phyloP scores from a whole-genome alignment of 352 stramenopile species.

The Phytopythium montanum region DNA sequence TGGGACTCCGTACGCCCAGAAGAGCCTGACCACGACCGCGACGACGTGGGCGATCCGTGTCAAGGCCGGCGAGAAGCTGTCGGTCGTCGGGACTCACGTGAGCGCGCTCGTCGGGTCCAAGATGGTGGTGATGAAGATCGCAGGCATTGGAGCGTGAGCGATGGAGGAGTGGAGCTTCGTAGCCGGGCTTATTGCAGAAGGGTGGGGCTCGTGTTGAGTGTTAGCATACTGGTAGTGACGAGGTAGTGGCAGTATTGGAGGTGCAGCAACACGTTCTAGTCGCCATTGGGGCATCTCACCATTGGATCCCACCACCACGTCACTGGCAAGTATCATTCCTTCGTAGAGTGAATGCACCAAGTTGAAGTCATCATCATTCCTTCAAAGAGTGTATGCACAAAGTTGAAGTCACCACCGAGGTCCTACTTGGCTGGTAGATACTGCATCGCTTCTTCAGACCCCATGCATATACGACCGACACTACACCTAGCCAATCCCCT shows the following conservation, averaged over 20 bases:
- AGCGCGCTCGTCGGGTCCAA: neutral
- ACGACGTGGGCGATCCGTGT: neutral
- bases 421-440: neutral
- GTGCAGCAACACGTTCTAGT: too few relatives aligned
- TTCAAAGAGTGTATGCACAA: neutral
- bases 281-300: too few relatives aligned
- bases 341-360: neutral
- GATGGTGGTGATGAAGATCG: neutral
- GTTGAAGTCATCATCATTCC: conserved; percentile 4
- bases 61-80: neutral
- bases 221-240: neutral
- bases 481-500: neutral
- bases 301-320: neutral
- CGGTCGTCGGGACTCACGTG: neutral
- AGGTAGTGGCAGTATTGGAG: too few relatives aligned
- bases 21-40: neutral
- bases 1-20: neutral
- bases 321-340: neutral
- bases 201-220: too few relatives aligned
- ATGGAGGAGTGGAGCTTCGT: too few relatives aligned
- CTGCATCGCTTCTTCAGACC: neutral
- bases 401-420: neutral
- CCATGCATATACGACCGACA: neutral
- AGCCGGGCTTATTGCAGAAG: too few relatives aligned
- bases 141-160: neutral